Evolutionary conservation across 441 rosid species (phyloP).

Genomic region (Aquilaria agallochum): DNA sequence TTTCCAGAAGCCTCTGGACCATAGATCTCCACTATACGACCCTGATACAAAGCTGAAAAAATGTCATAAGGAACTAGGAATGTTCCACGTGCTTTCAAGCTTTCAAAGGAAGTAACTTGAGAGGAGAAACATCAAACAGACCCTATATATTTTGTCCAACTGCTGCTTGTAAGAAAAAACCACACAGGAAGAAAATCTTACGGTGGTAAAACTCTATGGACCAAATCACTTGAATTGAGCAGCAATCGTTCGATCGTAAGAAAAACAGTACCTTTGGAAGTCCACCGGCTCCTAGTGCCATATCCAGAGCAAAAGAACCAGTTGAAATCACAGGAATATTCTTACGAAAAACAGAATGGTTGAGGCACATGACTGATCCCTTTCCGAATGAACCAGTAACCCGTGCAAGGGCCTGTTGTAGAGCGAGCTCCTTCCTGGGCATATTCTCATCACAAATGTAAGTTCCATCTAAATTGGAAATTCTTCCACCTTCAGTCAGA

Average conservation of each 20-base stretch:
- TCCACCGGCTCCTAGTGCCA: slow-evolving; percentile 90
- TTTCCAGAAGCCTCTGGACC: slow-evolving; percentile 99
- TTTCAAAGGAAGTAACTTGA: background rate
- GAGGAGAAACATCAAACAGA: no score
- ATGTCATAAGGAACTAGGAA: slow-evolving; percentile 18
- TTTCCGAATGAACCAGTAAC: slow-evolving; percentile 76
- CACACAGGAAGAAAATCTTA: no score
- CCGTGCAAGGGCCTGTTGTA: slow-evolving; percentile 86
- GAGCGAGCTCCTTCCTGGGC: slow-evolving; percentile 87
- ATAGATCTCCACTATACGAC: slow-evolving; percentile 95
- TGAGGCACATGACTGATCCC: slow-evolving; percentile 95
- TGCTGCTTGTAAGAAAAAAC: no score
- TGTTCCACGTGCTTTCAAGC: background rate
- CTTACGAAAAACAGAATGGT: slow-evolving; percentile 56
- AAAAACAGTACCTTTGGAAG: slow-evolving; percentile 71
- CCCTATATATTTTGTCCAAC: no score
- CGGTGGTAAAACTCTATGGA: background rate
- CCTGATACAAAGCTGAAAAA: slow-evolving; percentile 36
- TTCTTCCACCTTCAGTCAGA: slow-evolving; percentile 51
- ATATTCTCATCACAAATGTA: slow-evolving; percentile 65
- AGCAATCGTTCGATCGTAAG: no score
- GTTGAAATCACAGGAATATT: slow-evolving; percentile 80
- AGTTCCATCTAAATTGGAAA: slow-evolving; percentile 66
- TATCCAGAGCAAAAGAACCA: slow-evolving; percentile 80
- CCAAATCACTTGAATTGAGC: no score